Percentiles rank a stretch among this genome's conserved stretches.
Conservation (phyloP, 305 asterid genomes). For the Withania somnifera region DNA sequence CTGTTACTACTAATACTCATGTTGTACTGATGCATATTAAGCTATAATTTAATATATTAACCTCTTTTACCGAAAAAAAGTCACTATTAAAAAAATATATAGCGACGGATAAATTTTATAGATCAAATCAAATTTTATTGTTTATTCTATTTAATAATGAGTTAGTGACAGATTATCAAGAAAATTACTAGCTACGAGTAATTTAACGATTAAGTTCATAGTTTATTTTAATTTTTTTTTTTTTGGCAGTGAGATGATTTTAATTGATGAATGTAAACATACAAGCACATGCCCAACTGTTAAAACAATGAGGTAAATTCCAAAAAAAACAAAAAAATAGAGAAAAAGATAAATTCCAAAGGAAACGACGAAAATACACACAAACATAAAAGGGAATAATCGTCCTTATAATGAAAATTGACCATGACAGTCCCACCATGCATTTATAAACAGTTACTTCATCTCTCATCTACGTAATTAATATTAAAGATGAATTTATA, state of each 20-base stretch:
- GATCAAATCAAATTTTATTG: no score
- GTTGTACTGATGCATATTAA: no score
- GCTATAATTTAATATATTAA: no score
- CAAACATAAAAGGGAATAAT: conserved; percentile 43
- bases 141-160: not conserved
- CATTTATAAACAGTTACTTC: not conserved
- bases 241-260: not conserved
- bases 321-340: not conserved
- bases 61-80: no score
- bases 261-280: not conserved
- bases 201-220: not conserved
- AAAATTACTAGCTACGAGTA: not conserved
- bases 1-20: no score
- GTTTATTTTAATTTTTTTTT: not conserved
- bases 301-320: conserved; percentile 15
- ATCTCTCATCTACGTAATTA: not conserved
- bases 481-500: not conserved
- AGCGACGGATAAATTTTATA: not conserved
- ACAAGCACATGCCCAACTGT: conserved; percentile 38
- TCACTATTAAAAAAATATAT: not conserved
- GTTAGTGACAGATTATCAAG: no score
- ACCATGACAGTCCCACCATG: conserved; percentile 10
- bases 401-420: conserved; percentile 32
- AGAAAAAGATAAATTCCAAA: conserved; percentile 19
- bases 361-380: conserved; percentile 38